Percentiles rank a stretch among this genome's conserved stretches.
Conservation (phyloP, 225 moss, liverwort and hornwort genomes). For the Ulota crispa region DNA sequence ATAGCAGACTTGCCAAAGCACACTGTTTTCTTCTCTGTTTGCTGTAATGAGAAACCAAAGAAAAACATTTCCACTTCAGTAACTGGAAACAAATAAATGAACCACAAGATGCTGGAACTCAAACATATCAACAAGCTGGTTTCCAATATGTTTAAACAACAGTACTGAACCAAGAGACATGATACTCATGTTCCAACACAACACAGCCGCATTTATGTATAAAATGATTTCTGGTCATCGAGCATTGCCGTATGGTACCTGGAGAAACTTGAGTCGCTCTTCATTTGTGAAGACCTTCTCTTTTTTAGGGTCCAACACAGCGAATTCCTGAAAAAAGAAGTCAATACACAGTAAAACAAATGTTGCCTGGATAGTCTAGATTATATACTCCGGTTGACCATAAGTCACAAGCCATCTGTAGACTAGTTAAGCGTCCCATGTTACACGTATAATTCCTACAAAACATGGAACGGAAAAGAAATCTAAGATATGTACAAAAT, state of each 20-base stretch:
- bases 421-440: background rate
- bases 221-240: background rate
- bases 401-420: background rate
- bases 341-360: conserved; percentile 2
- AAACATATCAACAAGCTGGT: conserved; percentile 6
- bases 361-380: background rate
- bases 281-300: conserved; percentile 75
- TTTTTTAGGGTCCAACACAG: conserved; percentile 74
- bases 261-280: conserved; percentile 83
- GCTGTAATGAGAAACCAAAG: conserved; percentile 38
- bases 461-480: background rate
- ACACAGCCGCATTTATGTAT: background rate
- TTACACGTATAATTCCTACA: conserved; percentile 9
- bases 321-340: conserved; percentile 61
- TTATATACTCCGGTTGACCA: background rate
- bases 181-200: background rate
- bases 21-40: conserved; percentile 86
- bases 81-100: conserved; percentile 8
- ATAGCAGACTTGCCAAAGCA: conserved; percentile 97
- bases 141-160: background rate
- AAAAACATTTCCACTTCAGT: conserved; percentile 3
- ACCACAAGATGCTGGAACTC: conserved; percentile 12
- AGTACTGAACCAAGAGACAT: background rate
- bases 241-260: conserved; percentile 47
- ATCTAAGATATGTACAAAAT: background rate